phyloP scores from a whole-genome alignment of 2,329 filamentous ascomycete species.

The Talaromyces rugulosus region DNA sequence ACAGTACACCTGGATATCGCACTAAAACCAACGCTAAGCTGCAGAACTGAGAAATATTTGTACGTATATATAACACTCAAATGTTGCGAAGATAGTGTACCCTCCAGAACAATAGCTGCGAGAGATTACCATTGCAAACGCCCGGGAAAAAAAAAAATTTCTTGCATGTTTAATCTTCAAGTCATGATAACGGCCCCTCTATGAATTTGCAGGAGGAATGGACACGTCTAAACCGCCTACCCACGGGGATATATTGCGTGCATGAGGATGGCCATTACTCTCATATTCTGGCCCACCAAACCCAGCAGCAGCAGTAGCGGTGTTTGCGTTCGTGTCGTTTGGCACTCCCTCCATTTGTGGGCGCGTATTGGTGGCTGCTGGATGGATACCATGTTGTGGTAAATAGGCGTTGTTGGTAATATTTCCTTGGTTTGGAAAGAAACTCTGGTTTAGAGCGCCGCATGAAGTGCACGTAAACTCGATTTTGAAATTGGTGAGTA shows the following conservation, averaged over 20 bases:
- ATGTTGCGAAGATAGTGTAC: background rate
- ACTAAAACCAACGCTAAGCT: background rate
- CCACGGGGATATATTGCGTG: constrained; percentile 10
- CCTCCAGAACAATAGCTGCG: background rate
- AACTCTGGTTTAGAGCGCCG: constrained; percentile 35
- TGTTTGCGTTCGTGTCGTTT: constrained; percentile 1
- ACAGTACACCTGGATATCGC: background rate
- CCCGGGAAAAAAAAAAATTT: background rate
- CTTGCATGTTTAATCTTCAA: background rate
- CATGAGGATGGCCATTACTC: background rate
- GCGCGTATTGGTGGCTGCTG: constrained; percentile 7
- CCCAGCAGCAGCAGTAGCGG: constrained; percentile 1
- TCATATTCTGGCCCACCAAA: constrained; percentile 10
- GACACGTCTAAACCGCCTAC: constrained; percentile 6
- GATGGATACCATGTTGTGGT: constrained; percentile 3
- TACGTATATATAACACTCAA: background rate
- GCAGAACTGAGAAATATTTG: background rate
- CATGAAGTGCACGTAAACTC: constrained; percentile 38
- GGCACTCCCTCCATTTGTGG: constrained; percentile 3
- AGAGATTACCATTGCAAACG: background rate
- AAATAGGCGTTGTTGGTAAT: constrained; percentile 25
- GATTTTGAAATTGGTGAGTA: constrained; percentile 36
- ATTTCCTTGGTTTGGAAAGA: constrained; percentile 35
- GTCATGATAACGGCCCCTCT: background rate
- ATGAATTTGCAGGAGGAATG: constrained; percentile 9